A percentile compares a stretch with the other conserved stretches of the same genome.
Conservation (phyloP, 768 basidiomycete genomes). For the Scleroderma bovista region DNA sequence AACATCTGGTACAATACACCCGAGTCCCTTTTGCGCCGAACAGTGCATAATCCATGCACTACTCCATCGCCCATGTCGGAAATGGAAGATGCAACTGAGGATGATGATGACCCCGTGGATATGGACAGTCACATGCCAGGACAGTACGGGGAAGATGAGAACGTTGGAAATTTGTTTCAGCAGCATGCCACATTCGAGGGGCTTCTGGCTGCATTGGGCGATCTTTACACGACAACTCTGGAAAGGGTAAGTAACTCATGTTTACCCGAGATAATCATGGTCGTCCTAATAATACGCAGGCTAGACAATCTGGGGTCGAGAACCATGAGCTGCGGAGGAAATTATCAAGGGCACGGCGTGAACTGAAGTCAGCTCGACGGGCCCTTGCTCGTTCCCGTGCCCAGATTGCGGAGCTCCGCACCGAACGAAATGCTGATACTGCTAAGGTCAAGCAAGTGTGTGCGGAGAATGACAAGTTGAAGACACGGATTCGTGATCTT, state of each 20-base stretch:
- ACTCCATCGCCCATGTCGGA: neutral
- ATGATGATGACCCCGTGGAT: slow-evolving; percentile 10
- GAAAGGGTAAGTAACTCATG: neutral
- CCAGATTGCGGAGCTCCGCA: no score
- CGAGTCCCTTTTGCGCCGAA: neutral
- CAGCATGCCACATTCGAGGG: neutral
- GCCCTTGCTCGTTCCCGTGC: no score
- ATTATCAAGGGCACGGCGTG: no score
- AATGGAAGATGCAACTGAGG: neutral
- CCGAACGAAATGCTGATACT: no score
- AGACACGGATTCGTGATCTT: no score
- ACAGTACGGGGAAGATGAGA: neutral
- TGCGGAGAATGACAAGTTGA: no score
- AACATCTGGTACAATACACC: neutral
- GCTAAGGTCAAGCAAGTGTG: no score
- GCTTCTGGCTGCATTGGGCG: neutral
- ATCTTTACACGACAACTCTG: neutral
- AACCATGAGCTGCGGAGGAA: no score
- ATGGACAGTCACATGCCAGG: neutral
- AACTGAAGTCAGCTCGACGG: no score
- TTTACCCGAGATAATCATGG: neutral
- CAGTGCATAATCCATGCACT: no score
- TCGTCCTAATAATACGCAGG: no score
- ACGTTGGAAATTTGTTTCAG: neutral
- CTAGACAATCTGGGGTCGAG: no score